A percentile compares a stretch with the other conserved stretches of the same genome.
These are phyloP conservation scores for Nephelium lappaceum DNA, from an alignment of 345 rosid species.

Conservation along the genomic window DNA sequence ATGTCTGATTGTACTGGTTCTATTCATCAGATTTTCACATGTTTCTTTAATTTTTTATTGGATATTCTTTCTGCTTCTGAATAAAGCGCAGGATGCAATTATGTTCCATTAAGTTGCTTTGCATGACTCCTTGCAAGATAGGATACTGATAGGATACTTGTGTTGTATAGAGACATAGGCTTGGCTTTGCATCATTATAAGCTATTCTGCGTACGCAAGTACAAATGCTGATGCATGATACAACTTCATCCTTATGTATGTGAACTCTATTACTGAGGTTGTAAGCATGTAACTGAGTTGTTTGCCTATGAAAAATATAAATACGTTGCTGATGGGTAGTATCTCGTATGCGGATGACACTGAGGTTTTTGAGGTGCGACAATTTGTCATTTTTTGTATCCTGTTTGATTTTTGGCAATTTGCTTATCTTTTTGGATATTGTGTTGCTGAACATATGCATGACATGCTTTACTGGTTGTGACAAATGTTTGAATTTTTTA, in stretches of 20 bases:
- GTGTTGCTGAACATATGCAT: too few species aligned
- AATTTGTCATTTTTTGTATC: too few species aligned
- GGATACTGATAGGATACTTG: background rate
- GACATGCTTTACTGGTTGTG: too few species aligned
- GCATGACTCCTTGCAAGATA: background rate
- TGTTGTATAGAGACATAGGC: background rate
- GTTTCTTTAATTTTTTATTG: background rate
- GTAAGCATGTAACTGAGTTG: background rate
- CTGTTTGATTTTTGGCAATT: too few species aligned
- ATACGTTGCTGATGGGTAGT: conserved; percentile 72
- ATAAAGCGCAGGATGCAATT: background rate
- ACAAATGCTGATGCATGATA: background rate
- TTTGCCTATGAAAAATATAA: conserved; percentile 45
- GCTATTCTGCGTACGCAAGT: background rate
- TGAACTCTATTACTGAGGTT: conserved; percentile 14
- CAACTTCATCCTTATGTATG: background rate
- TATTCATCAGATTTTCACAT: too few species aligned
- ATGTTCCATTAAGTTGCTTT: background rate
- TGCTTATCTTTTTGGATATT: too few species aligned
- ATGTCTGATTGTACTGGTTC: background rate
- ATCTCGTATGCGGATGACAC: conserved; percentile 98
- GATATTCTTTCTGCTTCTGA: background rate
- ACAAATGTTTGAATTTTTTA: too few species aligned
- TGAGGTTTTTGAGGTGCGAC: too few species aligned
- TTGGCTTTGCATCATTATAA: background rate